Evolutionary conservation across 495 filamentous ascomycete genomes (phyloP), one percentile per base, ranked within the genome.

Genomic region (Penicillium bovifimosum): DNA sequence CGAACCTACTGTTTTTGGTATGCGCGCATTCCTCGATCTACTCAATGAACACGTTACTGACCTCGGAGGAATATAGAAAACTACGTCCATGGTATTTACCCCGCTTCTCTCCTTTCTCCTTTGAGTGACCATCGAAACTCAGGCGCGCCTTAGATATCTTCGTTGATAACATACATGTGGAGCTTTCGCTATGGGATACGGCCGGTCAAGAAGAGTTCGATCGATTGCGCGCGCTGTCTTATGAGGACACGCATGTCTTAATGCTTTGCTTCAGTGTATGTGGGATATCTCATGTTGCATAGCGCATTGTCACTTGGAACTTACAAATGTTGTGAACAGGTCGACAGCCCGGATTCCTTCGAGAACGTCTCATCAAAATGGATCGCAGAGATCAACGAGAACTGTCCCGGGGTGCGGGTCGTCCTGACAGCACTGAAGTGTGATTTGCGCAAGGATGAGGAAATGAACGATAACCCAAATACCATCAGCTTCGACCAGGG

Each of bases 121-220:
- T 42, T 9, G 14, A 7, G 40, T 3, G 4, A 26, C 10, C 2
- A 11, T 26, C 31, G 2, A 38, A 43, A 53, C 60, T 66, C 41
- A 64, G 51, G 34, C 47, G 50, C 59, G 50, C 44, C 39, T 20
- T 55, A 95, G 93, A 98, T 72, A 95, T 98, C 65, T 98, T 93
- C 71, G 93, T 98, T 68, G 93, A 98, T 66, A 88, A 84, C 68
- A 85, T 87, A 45, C 93, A 97, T 71, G 95, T 98, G 69, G 93
- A 98, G 69, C 78, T 98, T 51, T 96, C 90, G 40, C 79, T 98
- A 52, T 98, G 93, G 93, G 93, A 98, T 73, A 98, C 93, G 0
- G 93, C 93, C 27, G 93, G 93, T 13, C 93, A 98, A 75, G 93
- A 98, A 76, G 93, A 98, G 83, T 98, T 97, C 74, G 93, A 98